These are phyloP conservation scores for Microbotryum silenes-acaulis DNA, from an alignment of 1,284 basidiomycete genomes.

Conservation along the genomic window DNA sequence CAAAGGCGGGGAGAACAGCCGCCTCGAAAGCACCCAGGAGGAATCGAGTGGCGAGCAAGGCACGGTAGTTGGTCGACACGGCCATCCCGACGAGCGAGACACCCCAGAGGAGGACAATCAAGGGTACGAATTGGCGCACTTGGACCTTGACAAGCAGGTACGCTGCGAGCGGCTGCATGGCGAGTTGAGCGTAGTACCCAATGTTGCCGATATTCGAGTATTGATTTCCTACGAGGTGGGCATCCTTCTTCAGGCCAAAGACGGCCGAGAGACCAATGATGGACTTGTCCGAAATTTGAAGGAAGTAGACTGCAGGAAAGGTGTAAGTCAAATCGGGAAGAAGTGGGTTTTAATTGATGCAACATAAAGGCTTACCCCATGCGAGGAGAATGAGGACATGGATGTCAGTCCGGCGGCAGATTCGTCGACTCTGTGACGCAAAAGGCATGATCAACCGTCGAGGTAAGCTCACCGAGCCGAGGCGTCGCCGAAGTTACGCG, in stretches of 20 bases:
- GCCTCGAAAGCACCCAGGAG: slow-evolving; percentile 29
- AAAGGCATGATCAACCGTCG: too few species aligned
- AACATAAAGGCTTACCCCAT: not conserved
- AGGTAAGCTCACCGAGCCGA: too few species aligned
- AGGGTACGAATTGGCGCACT: slow-evolving; percentile 14
- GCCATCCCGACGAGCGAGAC: slow-evolving; percentile 24
- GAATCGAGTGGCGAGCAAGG: slow-evolving; percentile 25
- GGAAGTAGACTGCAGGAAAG: slow-evolving; percentile 3
- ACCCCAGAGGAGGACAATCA: slow-evolving; percentile 23
- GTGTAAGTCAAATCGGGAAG: too few species aligned
- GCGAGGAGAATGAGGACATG: not conserved
- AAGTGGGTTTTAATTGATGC: too few species aligned
- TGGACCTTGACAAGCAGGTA: slow-evolving; percentile 28
- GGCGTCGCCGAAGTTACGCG: too few species aligned
- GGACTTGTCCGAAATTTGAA: slow-evolving; percentile 10
- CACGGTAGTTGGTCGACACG: slow-evolving; percentile 15
- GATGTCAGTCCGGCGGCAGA: slow-evolving; percentile 1
- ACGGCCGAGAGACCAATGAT: slow-evolving; percentile 11
- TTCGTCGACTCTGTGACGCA: not conserved
- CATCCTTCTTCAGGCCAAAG: slow-evolving; percentile 10
- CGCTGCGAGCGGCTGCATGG: slow-evolving; percentile 25
- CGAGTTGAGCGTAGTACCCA: slow-evolving; percentile 29
- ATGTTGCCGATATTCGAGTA: slow-evolving; percentile 15
- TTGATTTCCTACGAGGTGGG: slow-evolving; percentile 5
- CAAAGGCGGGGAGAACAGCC: slow-evolving; percentile 24